Conservation (phyloP, 2,329 filamentous ascomycete genomes). For the Ceratocystis lukuohia region DNA sequence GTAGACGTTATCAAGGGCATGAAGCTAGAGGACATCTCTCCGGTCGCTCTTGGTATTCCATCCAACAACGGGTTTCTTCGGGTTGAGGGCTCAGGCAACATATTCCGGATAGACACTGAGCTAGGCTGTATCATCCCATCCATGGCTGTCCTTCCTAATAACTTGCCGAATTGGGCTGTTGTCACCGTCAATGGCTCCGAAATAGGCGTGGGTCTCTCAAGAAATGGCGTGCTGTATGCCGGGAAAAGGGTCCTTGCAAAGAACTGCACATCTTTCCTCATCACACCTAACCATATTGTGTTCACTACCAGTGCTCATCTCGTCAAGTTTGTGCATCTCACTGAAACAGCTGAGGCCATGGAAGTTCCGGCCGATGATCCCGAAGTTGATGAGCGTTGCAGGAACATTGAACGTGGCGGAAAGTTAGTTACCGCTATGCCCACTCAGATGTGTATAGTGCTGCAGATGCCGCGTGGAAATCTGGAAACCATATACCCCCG, state of each 20-base stretch:
- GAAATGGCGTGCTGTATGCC: conserved; percentile 64
- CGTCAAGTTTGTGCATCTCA: conserved; percentile 84
- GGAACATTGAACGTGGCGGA: conserved; percentile 81
- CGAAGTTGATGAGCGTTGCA: conserved; percentile 80
- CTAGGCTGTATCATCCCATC: neutral
- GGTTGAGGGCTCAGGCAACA: conserved; percentile 2
- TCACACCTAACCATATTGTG: conserved; percentile 71
- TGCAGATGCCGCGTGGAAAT: conserved; percentile 95
- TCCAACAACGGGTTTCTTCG: conserved; percentile 15
- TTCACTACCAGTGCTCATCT: conserved; percentile 88
- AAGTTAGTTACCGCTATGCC: conserved; percentile 81
- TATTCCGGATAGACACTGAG: conserved; percentile 14
- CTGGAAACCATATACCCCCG: conserved; percentile 89
- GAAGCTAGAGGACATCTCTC: neutral
- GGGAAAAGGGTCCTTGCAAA: conserved; percentile 61
- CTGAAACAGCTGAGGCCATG: conserved; percentile 49
- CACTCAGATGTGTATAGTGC: conserved; percentile 66
- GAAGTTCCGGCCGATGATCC: conserved; percentile 78
- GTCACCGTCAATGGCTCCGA: conserved; percentile 31
- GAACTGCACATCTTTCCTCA: conserved; percentile 82
- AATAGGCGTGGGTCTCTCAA: conserved; percentile 51
- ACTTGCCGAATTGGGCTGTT: conserved; percentile 31
- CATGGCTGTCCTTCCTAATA: conserved; percentile 28
- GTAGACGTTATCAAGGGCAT: neutral
- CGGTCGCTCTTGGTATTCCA: neutral